Evolutionary conservation across 768 basidiomycete genomes (phyloP).

Genomic region (Albatrellus ellisii): DNA sequence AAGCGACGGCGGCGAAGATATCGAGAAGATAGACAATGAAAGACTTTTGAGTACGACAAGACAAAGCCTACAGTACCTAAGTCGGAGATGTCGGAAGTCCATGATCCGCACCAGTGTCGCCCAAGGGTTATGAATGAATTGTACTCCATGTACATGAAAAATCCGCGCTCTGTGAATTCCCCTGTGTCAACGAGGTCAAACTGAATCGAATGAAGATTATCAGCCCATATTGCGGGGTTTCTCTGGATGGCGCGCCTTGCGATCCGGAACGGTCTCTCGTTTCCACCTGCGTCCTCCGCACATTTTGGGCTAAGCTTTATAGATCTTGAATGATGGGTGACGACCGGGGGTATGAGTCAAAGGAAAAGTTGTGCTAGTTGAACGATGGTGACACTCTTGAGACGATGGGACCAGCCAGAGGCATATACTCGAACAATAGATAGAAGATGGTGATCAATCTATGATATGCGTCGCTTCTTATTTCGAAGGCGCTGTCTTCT

Average conservation of each 20-base stretch:
- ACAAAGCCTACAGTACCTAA: conserved; percentile 88
- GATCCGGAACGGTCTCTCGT: conserved; percentile 92
- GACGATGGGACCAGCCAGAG: conserved; percentile 16
- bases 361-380: conserved; percentile 3
- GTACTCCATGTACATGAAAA: conserved; percentile 77
- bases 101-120: background rate
- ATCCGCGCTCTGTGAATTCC: conserved; percentile 84
- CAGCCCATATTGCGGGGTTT: background rate
- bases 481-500: too few relatives aligned
- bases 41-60: conserved; percentile 86
- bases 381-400: conserved; percentile 13
- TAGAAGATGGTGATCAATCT: conserved; percentile 8
- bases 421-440: conserved; percentile 16
- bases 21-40: conserved; percentile 95
- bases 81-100: background rate
- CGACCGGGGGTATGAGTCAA: conserved; percentile 2
- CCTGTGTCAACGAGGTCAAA: conserved; percentile 94
- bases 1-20: conserved; percentile 94
- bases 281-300: conserved; percentile 87
- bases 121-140: background rate
- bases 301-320: conserved; percentile 25
- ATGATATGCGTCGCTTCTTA: too few relatives aligned
- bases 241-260: conserved; percentile 52
- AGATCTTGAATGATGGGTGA: conserved; percentile 13
- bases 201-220: conserved; percentile 29